Percentiles rank a stretch among this genome's conserved stretches.
Evolutionary conservation across 2,329 filamentous ascomycete genomes (phyloP).

Genomic region (Thyridium curvatum): DNA sequence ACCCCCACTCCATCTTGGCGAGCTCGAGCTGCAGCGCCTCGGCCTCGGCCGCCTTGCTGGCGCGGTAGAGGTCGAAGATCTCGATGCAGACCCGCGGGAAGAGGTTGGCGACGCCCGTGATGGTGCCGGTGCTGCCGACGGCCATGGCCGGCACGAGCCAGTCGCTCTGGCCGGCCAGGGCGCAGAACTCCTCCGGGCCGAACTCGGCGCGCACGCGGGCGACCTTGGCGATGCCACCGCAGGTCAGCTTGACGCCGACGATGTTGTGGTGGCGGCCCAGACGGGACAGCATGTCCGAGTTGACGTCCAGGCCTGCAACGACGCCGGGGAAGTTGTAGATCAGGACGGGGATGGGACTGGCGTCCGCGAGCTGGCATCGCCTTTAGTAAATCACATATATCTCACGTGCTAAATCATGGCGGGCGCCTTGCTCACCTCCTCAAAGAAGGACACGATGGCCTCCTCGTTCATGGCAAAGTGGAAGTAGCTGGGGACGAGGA

Average conservation of each 20-base stretch:
- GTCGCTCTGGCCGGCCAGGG: slow-evolving; percentile 65
- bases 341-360: slow-evolving; percentile 55
- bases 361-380: slow-evolving; percentile 47
- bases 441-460: slow-evolving; percentile 57
- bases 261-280: slow-evolving; percentile 57
- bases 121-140: slow-evolving; percentile 49
- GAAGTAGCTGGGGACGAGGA: slow-evolving; percentile 68
- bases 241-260: slow-evolving; percentile 66
- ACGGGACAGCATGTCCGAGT: slow-evolving; percentile 56
- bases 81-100: slow-evolving; percentile 46
- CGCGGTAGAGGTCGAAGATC: slow-evolving; percentile 39
- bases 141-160: slow-evolving; percentile 56
- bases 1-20: slow-evolving; percentile 47
- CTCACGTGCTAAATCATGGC: no score
- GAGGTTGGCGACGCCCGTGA: slow-evolving; percentile 55
- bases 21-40: slow-evolving; percentile 42
- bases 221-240: slow-evolving; percentile 65
- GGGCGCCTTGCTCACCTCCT: slow-evolving; percentile 40
- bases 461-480: slow-evolving; percentile 55
- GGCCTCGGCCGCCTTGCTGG: slow-evolving; percentile 40
- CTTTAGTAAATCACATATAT: no score
- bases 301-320: slow-evolving; percentile 60
- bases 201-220: slow-evolving; percentile 45
- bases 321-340: slow-evolving; percentile 71
- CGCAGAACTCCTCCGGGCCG: slow-evolving; percentile 50